These are phyloP conservation scores for Areca catechu DNA, from an alignment of 176 grass and related monocot genomes.

Conservation along the genomic window DNA sequence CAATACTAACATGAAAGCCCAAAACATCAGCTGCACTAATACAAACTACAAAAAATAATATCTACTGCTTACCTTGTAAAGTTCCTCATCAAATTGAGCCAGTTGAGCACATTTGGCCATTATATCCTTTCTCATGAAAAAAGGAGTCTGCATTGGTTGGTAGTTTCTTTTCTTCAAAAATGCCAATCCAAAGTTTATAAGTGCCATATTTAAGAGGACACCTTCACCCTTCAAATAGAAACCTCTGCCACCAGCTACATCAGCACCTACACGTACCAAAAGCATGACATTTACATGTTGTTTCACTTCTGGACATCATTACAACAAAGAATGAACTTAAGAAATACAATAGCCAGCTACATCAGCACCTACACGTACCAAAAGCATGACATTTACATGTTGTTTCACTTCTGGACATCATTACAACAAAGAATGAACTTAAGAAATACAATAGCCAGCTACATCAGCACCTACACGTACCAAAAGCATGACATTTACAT, in stretches of 20 bases:
- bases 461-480: conserved; percentile 62
- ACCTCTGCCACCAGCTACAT: conserved; percentile 88
- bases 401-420: too few species aligned
- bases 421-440: too few species aligned
- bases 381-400: not conserved
- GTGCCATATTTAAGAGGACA: conserved; percentile 71
- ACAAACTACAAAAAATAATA: not conserved
- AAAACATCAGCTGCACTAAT: not conserved
- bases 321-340: too few species aligned
- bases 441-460: too few species aligned
- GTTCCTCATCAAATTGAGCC: conserved; percentile 87
- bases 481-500: not conserved
- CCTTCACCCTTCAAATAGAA: conserved; percentile 77
- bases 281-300: not conserved
- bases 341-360: conserved; percentile 24
- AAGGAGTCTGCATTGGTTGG: conserved; percentile 73
- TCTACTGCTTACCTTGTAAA: conserved; percentile 58
- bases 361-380: conserved; percentile 49
- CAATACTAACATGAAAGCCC: too few species aligned
- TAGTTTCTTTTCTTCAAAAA: conserved; percentile 55
- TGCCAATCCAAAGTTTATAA: conserved; percentile 75
- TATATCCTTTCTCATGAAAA: conserved; percentile 96
- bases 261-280: conserved; percentile 43
- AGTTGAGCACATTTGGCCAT: conserved; percentile 98
- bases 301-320: too few species aligned